Evolutionary conservation across 2,329 filamentous ascomycete genomes (phyloP).

Genomic region (Seiridium cupressi): DNA sequence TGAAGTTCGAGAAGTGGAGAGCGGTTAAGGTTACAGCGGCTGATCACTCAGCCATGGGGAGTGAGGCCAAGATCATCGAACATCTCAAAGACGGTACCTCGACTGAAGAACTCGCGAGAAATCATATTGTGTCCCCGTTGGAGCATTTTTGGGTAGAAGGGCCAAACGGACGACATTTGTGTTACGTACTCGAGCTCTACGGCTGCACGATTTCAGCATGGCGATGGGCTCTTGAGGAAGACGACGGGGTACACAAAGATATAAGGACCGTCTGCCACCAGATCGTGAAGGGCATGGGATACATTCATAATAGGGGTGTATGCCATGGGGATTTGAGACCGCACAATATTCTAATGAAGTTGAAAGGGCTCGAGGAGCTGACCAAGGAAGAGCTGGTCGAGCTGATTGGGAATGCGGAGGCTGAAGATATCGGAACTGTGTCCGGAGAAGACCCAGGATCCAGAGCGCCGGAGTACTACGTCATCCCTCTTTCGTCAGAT

Average conservation of each 20-base stretch:
- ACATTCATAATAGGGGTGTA: not conserved
- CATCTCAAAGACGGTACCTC: no score
- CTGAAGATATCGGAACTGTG: not conserved
- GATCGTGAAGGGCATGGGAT: not conserved
- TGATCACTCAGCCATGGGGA: not conserved
- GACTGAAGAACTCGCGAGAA: not conserved
- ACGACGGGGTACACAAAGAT: not conserved
- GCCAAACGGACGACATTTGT: conserved; percentile 3
- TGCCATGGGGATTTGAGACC: conserved; percentile 9
- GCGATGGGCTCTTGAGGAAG: not conserved
- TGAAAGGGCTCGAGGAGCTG: not conserved
- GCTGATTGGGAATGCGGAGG: not conserved
- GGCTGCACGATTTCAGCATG: not conserved
- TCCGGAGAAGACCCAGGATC: not conserved
- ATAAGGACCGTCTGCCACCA: not conserved
- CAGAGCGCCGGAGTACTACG: not conserved
- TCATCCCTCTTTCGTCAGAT: no score
- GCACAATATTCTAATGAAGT: conserved; percentile 1
- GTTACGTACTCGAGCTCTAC: not conserved
- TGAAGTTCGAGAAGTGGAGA: not conserved
- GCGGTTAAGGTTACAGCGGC: not conserved
- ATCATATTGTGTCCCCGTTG: not conserved
- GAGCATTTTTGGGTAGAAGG: not conserved
- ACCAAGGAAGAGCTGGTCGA: not conserved
- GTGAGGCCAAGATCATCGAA: no score